Evolutionary conservation across 108 stramenopile genomes (phyloP).

Genomic region (Pseudonitzschia multiseries): DNA sequence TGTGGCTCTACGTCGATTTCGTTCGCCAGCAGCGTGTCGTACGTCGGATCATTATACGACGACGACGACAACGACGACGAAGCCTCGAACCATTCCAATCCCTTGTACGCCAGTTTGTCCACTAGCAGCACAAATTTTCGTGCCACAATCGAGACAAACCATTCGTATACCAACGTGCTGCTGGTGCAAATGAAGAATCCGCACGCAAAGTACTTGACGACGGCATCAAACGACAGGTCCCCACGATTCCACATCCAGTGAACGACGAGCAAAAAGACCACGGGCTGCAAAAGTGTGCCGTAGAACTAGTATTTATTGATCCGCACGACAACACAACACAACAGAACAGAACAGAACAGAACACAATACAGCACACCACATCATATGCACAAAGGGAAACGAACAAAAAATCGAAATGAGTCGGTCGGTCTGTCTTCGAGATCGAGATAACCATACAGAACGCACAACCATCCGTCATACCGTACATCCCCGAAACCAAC

Average conservation of each 20-base stretch:
- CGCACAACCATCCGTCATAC: neutral
- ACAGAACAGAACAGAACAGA: too few relatives aligned
- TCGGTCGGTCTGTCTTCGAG: too few relatives aligned
- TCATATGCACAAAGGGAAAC: neutral
- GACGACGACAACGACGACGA: too few relatives aligned
- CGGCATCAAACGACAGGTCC: constrained; percentile 75
- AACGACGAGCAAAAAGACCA: constrained; percentile 44
- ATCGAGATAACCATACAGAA: too few relatives aligned
- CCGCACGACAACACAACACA: too few relatives aligned
- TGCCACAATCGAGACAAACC: neutral
- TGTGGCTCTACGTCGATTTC: too few relatives aligned
- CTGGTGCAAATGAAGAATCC: constrained; percentile 73
- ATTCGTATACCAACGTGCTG: constrained; percentile 46
- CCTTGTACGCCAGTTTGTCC: neutral
- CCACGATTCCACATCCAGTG: constrained; percentile 42
- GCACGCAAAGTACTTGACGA: constrained; percentile 77
- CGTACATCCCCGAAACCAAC: neutral
- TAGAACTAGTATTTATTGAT: constrained; percentile 11
- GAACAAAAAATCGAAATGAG: neutral
- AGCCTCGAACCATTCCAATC: neutral
- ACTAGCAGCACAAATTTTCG: neutral
- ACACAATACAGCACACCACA: too few relatives aligned
- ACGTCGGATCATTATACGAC: too few relatives aligned
- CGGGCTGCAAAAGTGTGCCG: constrained; percentile 15
- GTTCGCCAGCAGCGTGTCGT: too few relatives aligned